These are phyloP conservation scores for Penicillium nucicola DNA, from an alignment of 495 filamentous ascomycete species.

Conservation along the genomic window DNA sequence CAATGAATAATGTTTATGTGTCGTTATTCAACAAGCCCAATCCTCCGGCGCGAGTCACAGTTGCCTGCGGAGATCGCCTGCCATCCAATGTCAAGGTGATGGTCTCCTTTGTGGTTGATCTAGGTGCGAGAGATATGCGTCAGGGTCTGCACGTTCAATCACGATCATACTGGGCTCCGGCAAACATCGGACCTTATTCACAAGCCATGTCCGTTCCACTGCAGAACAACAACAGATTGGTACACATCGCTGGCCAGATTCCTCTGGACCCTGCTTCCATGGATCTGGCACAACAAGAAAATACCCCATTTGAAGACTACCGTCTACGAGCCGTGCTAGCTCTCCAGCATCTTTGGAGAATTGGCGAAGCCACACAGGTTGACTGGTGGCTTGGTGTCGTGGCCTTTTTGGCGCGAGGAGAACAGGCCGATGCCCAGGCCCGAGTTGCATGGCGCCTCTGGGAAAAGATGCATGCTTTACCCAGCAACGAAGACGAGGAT, in stretches of 20 bases:
- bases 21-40: constrained; percentile 67
- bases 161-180: constrained; percentile 93
- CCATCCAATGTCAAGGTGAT: constrained; percentile 58
- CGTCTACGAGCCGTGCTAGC: constrained; percentile 56
- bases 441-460: constrained; percentile 48
- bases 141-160: constrained; percentile 86
- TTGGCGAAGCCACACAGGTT: constrained; percentile 70
- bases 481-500: constrained; percentile 29
- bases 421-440: constrained; percentile 31
- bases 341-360: constrained; percentile 86
- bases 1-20: constrained; percentile 72
- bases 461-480: constrained; percentile 43
- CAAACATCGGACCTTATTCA: constrained; percentile 96
- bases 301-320: constrained; percentile 32
- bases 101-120: constrained; percentile 50
- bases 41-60: constrained; percentile 79
- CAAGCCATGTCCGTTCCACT: constrained; percentile 72
- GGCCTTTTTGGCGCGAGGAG: constrained; percentile 58
- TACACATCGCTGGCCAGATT: constrained; percentile 85
- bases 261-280: constrained; percentile 82
- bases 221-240: constrained; percentile 26
- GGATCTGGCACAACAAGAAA: constrained; percentile 37
- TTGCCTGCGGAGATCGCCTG: constrained; percentile 67
- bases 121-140: constrained; percentile 28
- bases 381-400: constrained; percentile 70